Evolutionary conservation across 1,139 yeast genomes (phyloP).

Genomic region (Taphrina betulina): DNA sequence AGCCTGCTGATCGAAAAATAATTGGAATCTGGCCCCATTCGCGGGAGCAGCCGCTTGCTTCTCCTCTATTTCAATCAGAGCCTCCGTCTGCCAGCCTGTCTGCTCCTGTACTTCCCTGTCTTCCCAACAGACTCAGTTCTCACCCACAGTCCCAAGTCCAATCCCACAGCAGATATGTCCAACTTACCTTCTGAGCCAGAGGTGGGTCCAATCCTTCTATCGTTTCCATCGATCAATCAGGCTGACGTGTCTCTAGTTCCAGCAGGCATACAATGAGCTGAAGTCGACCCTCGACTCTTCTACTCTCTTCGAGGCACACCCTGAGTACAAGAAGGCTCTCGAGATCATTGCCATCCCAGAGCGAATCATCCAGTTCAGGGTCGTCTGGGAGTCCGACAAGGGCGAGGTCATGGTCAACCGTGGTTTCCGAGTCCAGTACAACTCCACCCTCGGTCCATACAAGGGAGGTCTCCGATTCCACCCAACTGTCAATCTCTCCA

Average conservation of each 20-base stretch:
- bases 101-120: too few relatives aligned
- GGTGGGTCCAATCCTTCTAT: constrained; percentile 6
- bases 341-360: constrained; percentile 94
- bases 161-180: too few relatives aligned
- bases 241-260: constrained; percentile 54
- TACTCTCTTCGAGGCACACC: constrained; percentile 81
- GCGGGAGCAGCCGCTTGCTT: too few relatives aligned
- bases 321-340: constrained; percentile 83
- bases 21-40: too few relatives aligned
- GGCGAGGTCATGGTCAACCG: constrained; percentile 91
- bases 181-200: constrained; percentile 32
- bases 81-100: too few relatives aligned
- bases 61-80: too few relatives aligned
- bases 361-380: constrained; percentile 93
- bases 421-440: constrained; percentile 98
- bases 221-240: neutral
- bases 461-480: constrained; percentile 99
- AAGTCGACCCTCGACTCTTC: constrained; percentile 86
- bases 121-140: too few relatives aligned
- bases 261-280: constrained; percentile 96
- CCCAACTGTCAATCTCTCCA: constrained; percentile 92
- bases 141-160: too few relatives aligned
- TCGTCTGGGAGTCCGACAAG: constrained; percentile 94
- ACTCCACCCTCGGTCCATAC: constrained; percentile 98
- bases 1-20: too few relatives aligned